Base-by-base conservation (phyloP, 2,329 filamentous ascomycete species). In the Pseudovirgaria hyperparasitica region DNA sequence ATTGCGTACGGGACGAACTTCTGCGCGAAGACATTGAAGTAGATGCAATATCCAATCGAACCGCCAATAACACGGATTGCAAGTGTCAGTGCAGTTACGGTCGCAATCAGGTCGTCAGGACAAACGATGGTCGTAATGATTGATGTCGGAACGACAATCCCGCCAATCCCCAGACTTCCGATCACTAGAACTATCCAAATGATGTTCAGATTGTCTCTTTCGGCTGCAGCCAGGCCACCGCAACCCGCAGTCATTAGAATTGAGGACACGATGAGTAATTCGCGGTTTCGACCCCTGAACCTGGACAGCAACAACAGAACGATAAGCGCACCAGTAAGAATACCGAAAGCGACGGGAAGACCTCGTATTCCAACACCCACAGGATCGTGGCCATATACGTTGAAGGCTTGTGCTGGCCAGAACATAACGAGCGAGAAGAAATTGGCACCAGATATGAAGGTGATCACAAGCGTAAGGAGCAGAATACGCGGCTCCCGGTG, bases 41-140 rank as follows among this genome's bases (percentile, higher is more conserved):
- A 55, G 4, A 53, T 39, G 13, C 63, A 61, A 43, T 72, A 74
- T 22, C 70, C 73, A 32, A 77, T 64, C 12, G 64, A 62, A 12
- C 72, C 72, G 22, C 74, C 73, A 22, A 77, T 61, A 22, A 76
- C 70, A 21, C 74, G 70, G 37, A 78, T 69, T 8, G 72, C 65
- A 20, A 78, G 62, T 0, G 73, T 77, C n/a, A 79, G 52, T 4
- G 74, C 70, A 2, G 72, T 65, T 25, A 76, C 63, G 2, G 73
- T 77, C 10, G 70, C 74, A 36, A 79, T 77, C 4, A 78, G 56
- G 31, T 77, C 72, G 41, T 73, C 69, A 0, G 72, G 72, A 35
- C 71, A 76, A 39, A 78, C 70, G 40, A 78, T 75, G 4, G 70
- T 73, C 6, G 69, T 69, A 32, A 77, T 72, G 34, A 76, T 72